Evolutionary conservation across 176 grass and related monocot species (phyloP), one percentile per base, ranked within the genome.

Genomic region (Avena eriantha): DNA sequence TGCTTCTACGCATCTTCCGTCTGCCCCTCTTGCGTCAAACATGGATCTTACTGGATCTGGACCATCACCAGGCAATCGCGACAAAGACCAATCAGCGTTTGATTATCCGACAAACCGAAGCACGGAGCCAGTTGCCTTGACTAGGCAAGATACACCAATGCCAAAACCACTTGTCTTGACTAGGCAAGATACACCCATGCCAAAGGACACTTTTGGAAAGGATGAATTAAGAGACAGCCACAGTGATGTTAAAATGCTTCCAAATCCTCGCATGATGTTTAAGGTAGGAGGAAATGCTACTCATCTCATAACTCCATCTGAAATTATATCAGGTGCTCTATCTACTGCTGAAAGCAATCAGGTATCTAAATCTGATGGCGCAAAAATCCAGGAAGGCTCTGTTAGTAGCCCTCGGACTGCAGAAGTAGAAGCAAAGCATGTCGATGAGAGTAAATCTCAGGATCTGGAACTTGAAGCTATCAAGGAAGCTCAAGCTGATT

Each of bases 271-370:
- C 80, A 48, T 92, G 82, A 91, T 95, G 79, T 92, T 96, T 91
- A 95, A 90, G 69, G 88, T 75, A 82, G 94, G 92, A 87, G 82
- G 87, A 19, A 88, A 94, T 53, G 16, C 90, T 59, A 93, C 94
- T 73, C 97, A 99, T 78, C 86, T 99, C 51, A 89, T 99, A 86
- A 99, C 97, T 92, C 97, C 94, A 5, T 94, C 92, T 84, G 94
- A 96, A 94, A 94, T 99, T 80, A 91, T 98, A 86, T 92, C 97
- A 3, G 97, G 97, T 13, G 81, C 89, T 79, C 83, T 96, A 61
- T 87, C 96, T 60, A 82, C 90, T 78, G 57, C 89, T 80, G 91
- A 91, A 85, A 89, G 80, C 67, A 83, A 31, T 79, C 84, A 85
- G 79, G 61, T 78, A 21, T 35, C 85, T 19, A 89, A 82, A 86